Conservation (phyloP, 139 green algal species). For the Spirogloea muscicola region DNA sequence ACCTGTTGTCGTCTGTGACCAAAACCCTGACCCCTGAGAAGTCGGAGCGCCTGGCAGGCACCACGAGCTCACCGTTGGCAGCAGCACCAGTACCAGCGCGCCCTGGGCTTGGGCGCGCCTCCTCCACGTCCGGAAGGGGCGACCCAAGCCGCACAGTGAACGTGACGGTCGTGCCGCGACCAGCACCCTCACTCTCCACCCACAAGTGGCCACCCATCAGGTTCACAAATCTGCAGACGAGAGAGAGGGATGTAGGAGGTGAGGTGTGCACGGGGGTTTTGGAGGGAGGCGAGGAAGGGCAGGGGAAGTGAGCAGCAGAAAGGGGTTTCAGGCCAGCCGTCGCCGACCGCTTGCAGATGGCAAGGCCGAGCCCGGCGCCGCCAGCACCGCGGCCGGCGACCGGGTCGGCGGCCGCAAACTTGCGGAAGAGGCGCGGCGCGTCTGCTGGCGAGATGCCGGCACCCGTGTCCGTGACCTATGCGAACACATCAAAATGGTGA, state of each 20-base stretch:
- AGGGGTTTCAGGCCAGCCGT: not conserved
- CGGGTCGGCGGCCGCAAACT: slow-evolving; percentile 43
- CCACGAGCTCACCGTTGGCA: too few species aligned
- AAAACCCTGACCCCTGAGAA: slow-evolving; percentile 19
- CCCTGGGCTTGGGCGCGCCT: too few species aligned
- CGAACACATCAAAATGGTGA: too few species aligned
- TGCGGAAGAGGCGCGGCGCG: slow-evolving; percentile 37
- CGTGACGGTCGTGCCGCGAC: slow-evolving; percentile 4
- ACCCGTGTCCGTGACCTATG: slow-evolving; percentile 48
- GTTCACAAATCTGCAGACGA: too few species aligned
- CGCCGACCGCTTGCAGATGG: slow-evolving; percentile 36
- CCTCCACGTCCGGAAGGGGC: too few species aligned
- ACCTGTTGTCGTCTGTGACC: slow-evolving; percentile 29
- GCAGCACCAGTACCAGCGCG: too few species aligned
- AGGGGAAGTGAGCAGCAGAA: too few species aligned
- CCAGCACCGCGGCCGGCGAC: slow-evolving; percentile 24
- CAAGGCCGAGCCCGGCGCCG: slow-evolving; percentile 39
- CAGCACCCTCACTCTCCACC: not conserved
- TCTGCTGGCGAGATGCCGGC: slow-evolving; percentile 25
- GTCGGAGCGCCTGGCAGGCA: too few species aligned
- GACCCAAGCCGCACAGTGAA: slow-evolving; percentile 15
- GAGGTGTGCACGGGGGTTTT: too few species aligned
- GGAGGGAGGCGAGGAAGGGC: not conserved
- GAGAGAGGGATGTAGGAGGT: too few species aligned
- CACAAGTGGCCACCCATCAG: slow-evolving; percentile 76